These are phyloP conservation scores for Fusarium sp. DNA, from an alignment of 2,329 filamentous ascomycete species.

Conservation along the genomic window DNA sequence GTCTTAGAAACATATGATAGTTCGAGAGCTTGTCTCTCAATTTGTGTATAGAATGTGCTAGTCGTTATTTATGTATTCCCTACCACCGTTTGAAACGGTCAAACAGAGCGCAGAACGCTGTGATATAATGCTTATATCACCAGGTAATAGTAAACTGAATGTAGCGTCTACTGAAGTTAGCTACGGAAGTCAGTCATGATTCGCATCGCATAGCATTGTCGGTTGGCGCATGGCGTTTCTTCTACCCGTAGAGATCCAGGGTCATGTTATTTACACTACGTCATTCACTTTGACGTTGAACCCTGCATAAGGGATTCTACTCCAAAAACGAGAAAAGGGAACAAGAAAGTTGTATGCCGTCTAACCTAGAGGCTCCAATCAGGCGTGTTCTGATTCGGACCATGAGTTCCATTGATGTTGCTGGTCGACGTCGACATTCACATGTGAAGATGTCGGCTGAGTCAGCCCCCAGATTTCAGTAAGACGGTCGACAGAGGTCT, in stretches of 20 bases:
- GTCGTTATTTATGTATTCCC: too few species aligned
- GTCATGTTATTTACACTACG: neutral
- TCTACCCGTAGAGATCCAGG: neutral
- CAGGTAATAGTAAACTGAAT: neutral
- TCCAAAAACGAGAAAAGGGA: neutral
- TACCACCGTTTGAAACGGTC: too few species aligned
- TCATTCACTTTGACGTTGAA: neutral
- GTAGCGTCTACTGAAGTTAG: too few species aligned
- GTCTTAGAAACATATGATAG: too few species aligned
- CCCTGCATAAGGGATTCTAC: neutral
- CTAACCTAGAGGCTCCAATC: neutral
- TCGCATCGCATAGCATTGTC: neutral
- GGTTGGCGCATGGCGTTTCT: neutral
- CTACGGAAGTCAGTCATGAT: too few species aligned
- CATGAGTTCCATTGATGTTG: neutral
- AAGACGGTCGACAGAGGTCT: conserved; percentile 4
- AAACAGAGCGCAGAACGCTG: too few species aligned
- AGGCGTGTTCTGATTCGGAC: neutral
- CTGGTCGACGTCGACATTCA: neutral
- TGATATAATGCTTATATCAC: too few species aligned
- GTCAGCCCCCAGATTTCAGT: conserved; percentile 19
- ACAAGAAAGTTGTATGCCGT: neutral
- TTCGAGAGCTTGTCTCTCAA: too few species aligned
- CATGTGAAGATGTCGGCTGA: conserved; percentile 34
- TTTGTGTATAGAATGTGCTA: too few species aligned